A percentile compares a stretch with the other conserved stretches of the same genome.
phyloP scores from a whole-genome alignment of 106 monocot genomes.

The Vanilla planifolia region DNA sequence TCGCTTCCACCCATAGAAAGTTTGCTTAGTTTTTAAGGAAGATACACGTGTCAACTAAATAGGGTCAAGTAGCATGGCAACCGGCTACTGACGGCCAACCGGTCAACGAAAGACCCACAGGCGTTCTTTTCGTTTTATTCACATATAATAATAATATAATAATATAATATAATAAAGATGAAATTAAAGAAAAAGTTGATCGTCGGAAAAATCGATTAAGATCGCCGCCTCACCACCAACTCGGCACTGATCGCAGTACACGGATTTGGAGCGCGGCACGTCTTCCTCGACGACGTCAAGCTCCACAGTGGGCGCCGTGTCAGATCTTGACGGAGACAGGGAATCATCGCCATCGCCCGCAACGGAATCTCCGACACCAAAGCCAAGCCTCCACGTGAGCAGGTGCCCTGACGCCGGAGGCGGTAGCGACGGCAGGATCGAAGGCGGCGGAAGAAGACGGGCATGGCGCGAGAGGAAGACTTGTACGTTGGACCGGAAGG shows the following conservation, averaged over 20 bases:
- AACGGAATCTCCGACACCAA: slow-evolving; percentile 14
- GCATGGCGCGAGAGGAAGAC: slow-evolving; percentile 47
- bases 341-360: neutral
- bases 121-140: neutral
- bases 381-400: slow-evolving; percentile 54
- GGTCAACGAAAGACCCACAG: too few relatives aligned
- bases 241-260: slow-evolving; percentile 94
- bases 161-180: neutral
- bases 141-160: neutral
- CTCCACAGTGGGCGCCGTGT: slow-evolving; percentile 34
- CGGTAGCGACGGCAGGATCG: slow-evolving; percentile 24
- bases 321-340: neutral
- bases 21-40: too few relatives aligned
- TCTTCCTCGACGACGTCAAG: slow-evolving; percentile 81
- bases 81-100: too few relatives aligned
- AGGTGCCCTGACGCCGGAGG: slow-evolving; percentile 17
- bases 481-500: slow-evolving; percentile 60
- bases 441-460: slow-evolving; percentile 25
- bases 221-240: slow-evolving; percentile 67
- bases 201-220: neutral
- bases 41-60: too few relatives aligned
- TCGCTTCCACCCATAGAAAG: too few relatives aligned
- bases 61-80: too few relatives aligned
- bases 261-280: slow-evolving; percentile 51
- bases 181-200: neutral